Base-by-base conservation (phyloP, 176 grass and related monocot genomes). In the Urochloa ruziziensis region DNA sequence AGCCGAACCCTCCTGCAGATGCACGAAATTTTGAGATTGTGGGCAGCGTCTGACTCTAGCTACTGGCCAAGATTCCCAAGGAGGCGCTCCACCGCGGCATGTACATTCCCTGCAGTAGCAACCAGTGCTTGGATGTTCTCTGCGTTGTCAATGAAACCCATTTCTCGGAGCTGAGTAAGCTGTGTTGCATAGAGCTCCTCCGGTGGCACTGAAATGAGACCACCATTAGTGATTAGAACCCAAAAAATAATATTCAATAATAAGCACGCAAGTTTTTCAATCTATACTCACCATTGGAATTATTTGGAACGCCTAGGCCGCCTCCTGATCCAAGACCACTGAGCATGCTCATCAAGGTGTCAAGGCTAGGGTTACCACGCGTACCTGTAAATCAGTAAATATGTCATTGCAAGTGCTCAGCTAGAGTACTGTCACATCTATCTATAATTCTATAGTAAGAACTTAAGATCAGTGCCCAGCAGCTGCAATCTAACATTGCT, bases 51-150 rank as follows among this genome's bases (percentile, higher is more conserved):
- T 78, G 79, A 30, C 39, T 77, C 30, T 73, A 91, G 42, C 84
- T 95, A 98, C 48, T 91, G 86, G 53, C 93, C 93, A 47, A 88
- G 84, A 82, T 95, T 98, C 29, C 96, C 82, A 16, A 98, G 91
- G 81, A 98, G 96, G 68, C 96, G 90, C 74, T 95, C 96, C 15
- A 98, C 96, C 0, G 96, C 96, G 29, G 96, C 96, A 88, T 98
- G 80, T 42, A 98, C 91, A 84, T 98, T 98, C 64, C 96, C 96
- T 49, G 93, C 76, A 48, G 96, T 95, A 37, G 96, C 96, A 12
- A 88, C 87, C 46, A 98, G 74, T 1, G 96, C 96, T 80, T 78
- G 89, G 64, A 95, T 98, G 62, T 98, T 98, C 80, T 98, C 96
- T 0, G 90, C 91, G 0, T 87, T 91, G 73, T 98, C 96, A 15